Evolutionary conservation across 2,329 filamentous ascomycete species (phyloP).

Genomic region (Fusarium incarnatum): DNA sequence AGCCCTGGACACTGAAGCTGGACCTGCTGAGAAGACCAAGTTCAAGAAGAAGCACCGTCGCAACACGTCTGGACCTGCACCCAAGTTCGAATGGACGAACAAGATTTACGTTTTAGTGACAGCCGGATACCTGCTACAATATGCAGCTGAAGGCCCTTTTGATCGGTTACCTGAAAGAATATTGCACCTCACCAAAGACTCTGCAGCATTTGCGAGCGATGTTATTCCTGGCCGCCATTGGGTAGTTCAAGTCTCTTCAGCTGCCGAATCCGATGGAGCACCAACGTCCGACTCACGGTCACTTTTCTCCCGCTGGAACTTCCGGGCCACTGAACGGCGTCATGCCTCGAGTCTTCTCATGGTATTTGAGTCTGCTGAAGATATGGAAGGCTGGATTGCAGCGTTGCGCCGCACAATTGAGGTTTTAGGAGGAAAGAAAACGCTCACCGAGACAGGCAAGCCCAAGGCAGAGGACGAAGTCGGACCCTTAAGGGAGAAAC

Average conservation of each 20-base stretch:
- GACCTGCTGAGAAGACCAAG: constrained; percentile 49
- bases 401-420: constrained; percentile 77
- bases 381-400: constrained; percentile 82
- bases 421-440: constrained; percentile 73
- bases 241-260: constrained; percentile 80
- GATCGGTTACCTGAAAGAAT: constrained; percentile 80
- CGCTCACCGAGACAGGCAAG: constrained; percentile 69
- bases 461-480: constrained; percentile 57
- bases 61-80: constrained; percentile 54
- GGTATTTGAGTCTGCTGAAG: constrained; percentile 77
- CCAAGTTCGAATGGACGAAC: constrained; percentile 72
- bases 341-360: constrained; percentile 74
- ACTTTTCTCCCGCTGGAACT: constrained; percentile 72
- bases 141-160: constrained; percentile 75
- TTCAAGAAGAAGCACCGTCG: constrained; percentile 62
- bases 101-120: constrained; percentile 80
- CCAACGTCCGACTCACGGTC: constrained; percentile 66
- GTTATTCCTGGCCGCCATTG: constrained; percentile 83
- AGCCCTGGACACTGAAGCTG: constrained; percentile 17
- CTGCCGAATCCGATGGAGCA: constrained; percentile 68
- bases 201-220: constrained; percentile 83
- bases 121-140: constrained; percentile 80
- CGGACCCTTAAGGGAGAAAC: constrained; percentile 52
- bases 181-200: constrained; percentile 77
- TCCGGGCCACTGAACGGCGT: constrained; percentile 65